These are phyloP conservation scores for Linnemannia zychae DNA, from an alignment of 192 early-diverging fungal species.

Conservation along the genomic window DNA sequence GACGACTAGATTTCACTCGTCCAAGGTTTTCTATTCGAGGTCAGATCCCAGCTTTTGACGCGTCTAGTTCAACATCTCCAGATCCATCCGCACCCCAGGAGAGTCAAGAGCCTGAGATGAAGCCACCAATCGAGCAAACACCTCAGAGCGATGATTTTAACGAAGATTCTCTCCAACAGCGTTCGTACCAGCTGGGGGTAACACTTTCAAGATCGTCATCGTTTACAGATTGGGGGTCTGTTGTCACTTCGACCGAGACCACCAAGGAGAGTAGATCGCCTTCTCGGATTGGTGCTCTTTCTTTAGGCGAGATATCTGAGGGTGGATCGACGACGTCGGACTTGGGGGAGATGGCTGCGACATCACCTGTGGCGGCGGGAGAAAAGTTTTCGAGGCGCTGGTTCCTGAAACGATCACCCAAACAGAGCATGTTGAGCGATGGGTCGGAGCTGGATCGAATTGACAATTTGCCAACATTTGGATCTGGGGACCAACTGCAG, in stretches of 20 bases:
- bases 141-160: not conserved
- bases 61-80: not conserved
- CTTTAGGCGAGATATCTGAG: conserved; percentile 17
- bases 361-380: not conserved
- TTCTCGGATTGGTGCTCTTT: conserved; percentile 20
- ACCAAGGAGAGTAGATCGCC: conserved; percentile 32
- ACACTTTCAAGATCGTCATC: conserved; percentile 32
- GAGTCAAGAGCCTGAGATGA: not conserved
- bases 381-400: conserved; percentile 22
- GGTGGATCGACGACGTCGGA: conserved; percentile 20
- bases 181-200: not conserved
- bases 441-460: conserved; percentile 45
- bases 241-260: conserved; percentile 21
- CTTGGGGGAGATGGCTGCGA: conserved; percentile 8
- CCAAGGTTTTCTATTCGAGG: conserved; percentile 22
- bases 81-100: not conserved
- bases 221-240: conserved; percentile 26
- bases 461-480: conserved; percentile 36
- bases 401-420: conserved; percentile 40
- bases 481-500: not conserved
- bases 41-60: conserved; percentile 28
- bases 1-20: conserved; percentile 19
- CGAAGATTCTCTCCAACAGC: not conserved
- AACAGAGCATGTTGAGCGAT: conserved; percentile 40
- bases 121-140: not conserved